Conservation (phyloP, 768 basidiomycete species). For the Boletus edulis region DNA sequence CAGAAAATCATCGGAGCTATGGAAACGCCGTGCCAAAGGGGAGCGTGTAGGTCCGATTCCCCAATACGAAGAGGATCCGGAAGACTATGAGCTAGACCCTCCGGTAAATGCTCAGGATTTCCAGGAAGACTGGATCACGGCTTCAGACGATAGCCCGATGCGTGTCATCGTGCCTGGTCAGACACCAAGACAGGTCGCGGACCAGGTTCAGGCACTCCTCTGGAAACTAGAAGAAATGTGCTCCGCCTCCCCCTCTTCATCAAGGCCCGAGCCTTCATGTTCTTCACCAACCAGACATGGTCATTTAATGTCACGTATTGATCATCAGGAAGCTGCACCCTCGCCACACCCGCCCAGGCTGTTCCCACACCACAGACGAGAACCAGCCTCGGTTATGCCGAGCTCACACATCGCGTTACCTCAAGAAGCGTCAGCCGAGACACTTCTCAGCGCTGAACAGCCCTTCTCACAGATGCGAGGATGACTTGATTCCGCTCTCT, state of each 20-base stretch:
- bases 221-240: slow-evolving; percentile 17
- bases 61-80: slow-evolving; percentile 29
- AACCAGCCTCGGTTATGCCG: slow-evolving; percentile 3
- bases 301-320: background rate
- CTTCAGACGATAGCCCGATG: slow-evolving; percentile 32
- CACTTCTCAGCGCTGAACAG: background rate
- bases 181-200: slow-evolving; percentile 21
- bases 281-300: background rate
- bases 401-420: background rate
- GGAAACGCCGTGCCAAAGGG: slow-evolving; percentile 28
- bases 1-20: slow-evolving; percentile 21
- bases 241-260: background rate
- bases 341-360: background rate
- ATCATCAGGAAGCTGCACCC: background rate
- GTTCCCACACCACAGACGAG: slow-evolving; percentile 9
- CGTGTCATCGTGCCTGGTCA: slow-evolving; percentile 40
- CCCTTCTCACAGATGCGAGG: slow-evolving; percentile 15
- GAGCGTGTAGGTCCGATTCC: slow-evolving; percentile 31
- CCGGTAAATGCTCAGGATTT: slow-evolving; percentile 35
- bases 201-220: slow-evolving; percentile 21
- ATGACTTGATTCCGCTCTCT: slow-evolving; percentile 19
- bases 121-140: slow-evolving; percentile 34
- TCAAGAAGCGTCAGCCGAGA: slow-evolving; percentile 8
- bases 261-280: background rate
- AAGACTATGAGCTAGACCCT: slow-evolving; percentile 31